Evolutionary conservation across 2,329 filamentous ascomycete species (phyloP).

Genomic region (Ophiosphaerella korrae): DNA sequence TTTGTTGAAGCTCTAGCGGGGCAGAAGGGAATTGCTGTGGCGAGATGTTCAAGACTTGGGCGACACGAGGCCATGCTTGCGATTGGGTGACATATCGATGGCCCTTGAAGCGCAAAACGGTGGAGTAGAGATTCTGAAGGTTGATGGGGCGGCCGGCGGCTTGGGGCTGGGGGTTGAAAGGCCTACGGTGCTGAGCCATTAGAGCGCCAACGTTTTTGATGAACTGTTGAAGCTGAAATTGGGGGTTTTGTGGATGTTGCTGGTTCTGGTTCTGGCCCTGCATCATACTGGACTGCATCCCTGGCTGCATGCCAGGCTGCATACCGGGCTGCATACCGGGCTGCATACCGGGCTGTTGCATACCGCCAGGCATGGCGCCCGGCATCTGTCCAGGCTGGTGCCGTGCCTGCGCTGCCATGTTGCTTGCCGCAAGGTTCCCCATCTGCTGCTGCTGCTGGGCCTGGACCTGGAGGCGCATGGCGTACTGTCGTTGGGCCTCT

Average conservation of each 20-base stretch:
- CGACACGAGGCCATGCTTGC: conserved; percentile 76
- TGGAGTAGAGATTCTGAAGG: conserved; percentile 76
- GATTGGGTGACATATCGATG: conserved; percentile 72
- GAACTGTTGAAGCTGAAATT: conserved; percentile 39
- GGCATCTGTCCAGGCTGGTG: conserved; percentile 49
- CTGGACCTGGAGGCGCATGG: conserved; percentile 75
- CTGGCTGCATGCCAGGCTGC: neutral
- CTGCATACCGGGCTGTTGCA: neutral
- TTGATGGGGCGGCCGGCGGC: conserved; percentile 76
- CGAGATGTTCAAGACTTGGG: conserved; percentile 55
- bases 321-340: neutral
- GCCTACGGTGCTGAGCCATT: conserved; percentile 74
- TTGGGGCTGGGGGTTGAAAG: conserved; percentile 74
- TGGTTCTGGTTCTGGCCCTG: conserved; percentile 30
- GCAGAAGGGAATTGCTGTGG: conserved; percentile 62
- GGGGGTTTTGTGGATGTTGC: conserved; percentile 23
- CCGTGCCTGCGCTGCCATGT: conserved; percentile 46
- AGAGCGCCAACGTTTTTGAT: conserved; percentile 78
- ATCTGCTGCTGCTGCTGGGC: conserved; percentile 65
- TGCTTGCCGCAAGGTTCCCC: conserved; percentile 46
- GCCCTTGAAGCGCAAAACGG: conserved; percentile 77
- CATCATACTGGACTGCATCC: conserved; percentile 30
- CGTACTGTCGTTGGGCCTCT: conserved; percentile 79
- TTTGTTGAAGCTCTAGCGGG: conserved; percentile 68
- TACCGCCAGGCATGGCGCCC: conserved; percentile 25